Base-by-base conservation (phyloP, 1,284 basidiomycete species). In the Athelia psychrophila region DNA sequence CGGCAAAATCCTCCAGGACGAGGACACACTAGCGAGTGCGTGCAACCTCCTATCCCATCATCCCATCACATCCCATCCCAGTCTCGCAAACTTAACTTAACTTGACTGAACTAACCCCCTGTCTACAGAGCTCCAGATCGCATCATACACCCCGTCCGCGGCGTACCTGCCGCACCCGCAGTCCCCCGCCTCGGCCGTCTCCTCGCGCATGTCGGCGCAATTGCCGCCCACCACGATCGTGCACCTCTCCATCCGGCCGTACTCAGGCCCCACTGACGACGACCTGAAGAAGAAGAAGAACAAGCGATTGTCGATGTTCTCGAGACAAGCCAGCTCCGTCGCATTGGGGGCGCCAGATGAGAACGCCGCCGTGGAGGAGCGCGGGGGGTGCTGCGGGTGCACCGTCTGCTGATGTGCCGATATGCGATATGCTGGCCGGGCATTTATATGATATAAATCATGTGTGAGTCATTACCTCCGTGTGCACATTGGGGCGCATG, bases 1-100 rank as follows among this genome's bases (percentile, higher is more conserved):
- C 13, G 92, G 92, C n/a, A 83, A 86, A 63, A 86, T 94, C 63
- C 70, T 93, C 38, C 84, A 89, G 61, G 91, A 94, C 62, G 91
- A 93, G 44, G 88, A 92, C 51, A 89, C 84, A 3, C 73, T 93
- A 38, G 63, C 76, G 19, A 79, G 89, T 91, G 23, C 44, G 18
- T 22, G 30, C 42, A 50, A 50, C 44, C 52, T 48, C 23, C 51
- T 54, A 42, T 54, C 33, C 18, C 24, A 49, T 51, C 47, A 25
- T n/a, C 18, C 49, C 4, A 50, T 47, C 44, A 20, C 38, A 44
- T 53, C 48, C 35, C 38, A 19, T 36, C 35, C 30, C 49, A 51
- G 53, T 50, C 51, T n/a, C n/a, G 54, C 49, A 44, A n/a, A n/a
- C n/a, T n/a, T n/a, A n/a, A n/a, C n/a, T n/a, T n/a, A n/a, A n/a